Conservation (phyloP, 345 rosid species). For the Garcia nutans region DNA sequence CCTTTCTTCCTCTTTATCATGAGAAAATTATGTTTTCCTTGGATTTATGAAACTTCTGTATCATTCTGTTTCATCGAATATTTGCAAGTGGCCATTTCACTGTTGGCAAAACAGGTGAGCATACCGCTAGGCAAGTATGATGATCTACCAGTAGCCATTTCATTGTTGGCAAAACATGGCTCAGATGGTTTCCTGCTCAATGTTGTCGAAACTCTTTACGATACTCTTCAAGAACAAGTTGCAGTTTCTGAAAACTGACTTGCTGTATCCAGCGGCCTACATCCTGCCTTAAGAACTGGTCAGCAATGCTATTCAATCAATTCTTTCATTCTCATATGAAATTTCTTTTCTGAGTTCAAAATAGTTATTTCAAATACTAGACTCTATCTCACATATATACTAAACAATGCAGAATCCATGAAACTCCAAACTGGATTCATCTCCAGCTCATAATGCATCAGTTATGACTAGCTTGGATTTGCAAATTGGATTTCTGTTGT, state of each 20-base stretch:
- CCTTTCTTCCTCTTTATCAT: neutral
- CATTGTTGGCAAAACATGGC: conserved; percentile 70
- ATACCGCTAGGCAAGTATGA: conserved; percentile 62
- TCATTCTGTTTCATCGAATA: neutral
- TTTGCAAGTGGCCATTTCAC: no score
- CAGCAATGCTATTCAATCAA: neutral
- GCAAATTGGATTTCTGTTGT: no score
- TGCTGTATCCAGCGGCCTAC: neutral
- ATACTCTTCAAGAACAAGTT: conserved; percentile 34
- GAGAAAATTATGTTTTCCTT: neutral
- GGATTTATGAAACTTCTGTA: no score
- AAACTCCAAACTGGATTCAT: no score
- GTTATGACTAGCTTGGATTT: no score
- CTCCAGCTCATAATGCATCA: no score
- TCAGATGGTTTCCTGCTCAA: conserved; percentile 70
- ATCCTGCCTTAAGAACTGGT: no score
- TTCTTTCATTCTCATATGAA: neutral
- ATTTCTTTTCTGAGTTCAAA: no score
- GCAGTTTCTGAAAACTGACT: neutral
- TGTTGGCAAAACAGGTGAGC: conserved; percentile 51
- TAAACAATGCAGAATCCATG: neutral
- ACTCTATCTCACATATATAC: neutral
- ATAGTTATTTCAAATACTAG: neutral
- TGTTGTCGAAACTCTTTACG: conserved; percentile 52
- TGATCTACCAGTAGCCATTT: conserved; percentile 58